phyloP scores from a whole-genome alignment of 805 yeast genomes.

The Vanderwaltozyma yarrowii region DNA sequence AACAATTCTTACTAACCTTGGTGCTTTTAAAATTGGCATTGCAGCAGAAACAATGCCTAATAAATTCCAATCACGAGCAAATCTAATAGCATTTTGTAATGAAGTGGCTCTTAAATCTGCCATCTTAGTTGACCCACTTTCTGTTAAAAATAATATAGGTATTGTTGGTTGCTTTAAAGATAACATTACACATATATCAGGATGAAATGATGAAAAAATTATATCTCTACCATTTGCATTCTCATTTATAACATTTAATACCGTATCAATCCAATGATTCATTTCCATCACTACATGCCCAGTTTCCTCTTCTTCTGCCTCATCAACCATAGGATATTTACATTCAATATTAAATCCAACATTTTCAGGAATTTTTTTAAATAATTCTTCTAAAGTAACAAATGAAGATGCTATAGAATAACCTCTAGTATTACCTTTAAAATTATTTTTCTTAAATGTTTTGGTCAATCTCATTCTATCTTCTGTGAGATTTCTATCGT shows the following conservation, averaged over 20 bases:
- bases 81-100: constrained; percentile 81
- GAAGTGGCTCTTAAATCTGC: constrained; percentile 84
- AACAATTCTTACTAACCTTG: constrained; percentile 82
- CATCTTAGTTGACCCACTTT: constrained; percentile 76
- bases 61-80: constrained; percentile 83
- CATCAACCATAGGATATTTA: constrained; percentile 92
- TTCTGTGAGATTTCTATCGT: constrained; percentile 6
- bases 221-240: constrained; percentile 72
- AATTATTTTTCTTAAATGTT: constrained; percentile 76
- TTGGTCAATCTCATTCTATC: constrained; percentile 78
- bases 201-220: constrained; percentile 88
- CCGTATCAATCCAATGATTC: constrained; percentile 83
- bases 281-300: constrained; percentile 76
- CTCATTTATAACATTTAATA: constrained; percentile 69
- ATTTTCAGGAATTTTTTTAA: constrained; percentile 64
- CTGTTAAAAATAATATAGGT: constrained; percentile 84
- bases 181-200: constrained; percentile 78
- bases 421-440: constrained; percentile 90
- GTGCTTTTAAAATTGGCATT: constrained; percentile 75
- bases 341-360: constrained; percentile 94
- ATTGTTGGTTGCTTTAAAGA: constrained; percentile 89
- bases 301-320: constrained; percentile 80
- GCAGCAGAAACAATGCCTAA: constrained; percentile 90
- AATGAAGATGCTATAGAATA: constrained; percentile 83
- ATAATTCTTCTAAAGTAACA: constrained; percentile 78